These are phyloP conservation scores for Komagataella kurtzmanii DNA, from an alignment of 805 yeast species.

Conservation along the genomic window DNA sequence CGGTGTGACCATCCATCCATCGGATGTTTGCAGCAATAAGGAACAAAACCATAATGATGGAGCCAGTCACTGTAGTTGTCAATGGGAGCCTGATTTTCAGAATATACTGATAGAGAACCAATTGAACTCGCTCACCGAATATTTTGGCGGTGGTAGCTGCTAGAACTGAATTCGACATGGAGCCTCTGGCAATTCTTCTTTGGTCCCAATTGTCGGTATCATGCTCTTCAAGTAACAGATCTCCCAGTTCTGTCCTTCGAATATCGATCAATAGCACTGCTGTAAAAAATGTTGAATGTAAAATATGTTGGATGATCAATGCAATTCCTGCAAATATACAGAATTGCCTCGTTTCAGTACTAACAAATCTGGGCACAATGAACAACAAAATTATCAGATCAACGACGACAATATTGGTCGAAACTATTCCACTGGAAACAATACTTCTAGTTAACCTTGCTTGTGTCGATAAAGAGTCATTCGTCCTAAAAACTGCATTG, in stretches of 20 bases:
- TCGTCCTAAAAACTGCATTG: constrained; percentile 22
- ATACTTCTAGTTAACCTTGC: constrained; percentile 23
- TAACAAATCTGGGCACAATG: constrained; percentile 16
- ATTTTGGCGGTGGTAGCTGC: not conserved
- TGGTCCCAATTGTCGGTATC: not conserved
- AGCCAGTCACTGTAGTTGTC: constrained; percentile 17
- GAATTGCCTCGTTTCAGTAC: constrained; percentile 19
- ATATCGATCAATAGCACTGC: constrained; percentile 59
- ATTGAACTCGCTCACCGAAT: not conserved
- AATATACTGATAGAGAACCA: constrained; percentile 15
- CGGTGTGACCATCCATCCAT: constrained; percentile 18
- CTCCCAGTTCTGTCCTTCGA: constrained; percentile 47
- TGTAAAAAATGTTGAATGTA: constrained; percentile 52
- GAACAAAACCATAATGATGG: constrained; percentile 12
- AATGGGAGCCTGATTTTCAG: constrained; percentile 24
- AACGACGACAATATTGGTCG: constrained; percentile 21
- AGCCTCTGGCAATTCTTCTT: not conserved
- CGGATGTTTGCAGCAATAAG: constrained; percentile 17
- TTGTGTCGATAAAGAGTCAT: constrained; percentile 27
- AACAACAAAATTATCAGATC: constrained; percentile 13
- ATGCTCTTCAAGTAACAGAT: constrained; percentile 14
- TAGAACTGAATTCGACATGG: not conserved
- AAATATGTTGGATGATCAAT: constrained; percentile 40
- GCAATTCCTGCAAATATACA: constrained; percentile 33
- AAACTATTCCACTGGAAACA: constrained; percentile 20